Evolutionary conservation across 1,139 yeast species (phyloP).

Genomic region (Zygotorulaspora mrakii): DNA sequence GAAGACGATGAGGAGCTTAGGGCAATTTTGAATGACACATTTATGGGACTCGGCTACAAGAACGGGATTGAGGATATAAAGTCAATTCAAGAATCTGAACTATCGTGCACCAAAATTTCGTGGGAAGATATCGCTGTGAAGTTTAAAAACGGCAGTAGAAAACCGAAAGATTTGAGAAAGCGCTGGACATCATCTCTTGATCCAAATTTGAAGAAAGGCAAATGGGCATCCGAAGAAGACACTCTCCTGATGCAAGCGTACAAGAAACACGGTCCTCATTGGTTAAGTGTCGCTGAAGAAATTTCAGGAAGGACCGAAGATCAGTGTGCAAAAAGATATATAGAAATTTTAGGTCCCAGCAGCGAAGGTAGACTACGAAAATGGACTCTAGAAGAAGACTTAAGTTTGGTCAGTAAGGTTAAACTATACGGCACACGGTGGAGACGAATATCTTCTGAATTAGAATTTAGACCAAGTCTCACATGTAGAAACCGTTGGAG

Average conservation of each 20-base stretch:
- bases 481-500: conserved; percentile 94
- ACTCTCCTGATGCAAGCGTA: conserved; percentile 59
- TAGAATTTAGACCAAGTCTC: conserved; percentile 78
- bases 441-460: conserved; percentile 71
- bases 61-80: conserved; percentile 36
- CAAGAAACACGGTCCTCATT: conserved; percentile 66
- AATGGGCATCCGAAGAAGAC: conserved; percentile 89
- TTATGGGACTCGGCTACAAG: conserved; percentile 33
- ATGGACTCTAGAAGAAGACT: conserved; percentile 79
- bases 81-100: conserved; percentile 30
- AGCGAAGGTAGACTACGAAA: conserved; percentile 71
- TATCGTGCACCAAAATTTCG: conserved; percentile 31
- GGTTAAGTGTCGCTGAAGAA: conserved; percentile 78
- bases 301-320: conserved; percentile 88
- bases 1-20: conserved; percentile 56
- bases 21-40: conserved; percentile 39
- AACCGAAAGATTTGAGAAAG: conserved; percentile 66
- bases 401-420: conserved; percentile 60
- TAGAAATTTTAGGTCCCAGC: conserved; percentile 80
- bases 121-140: conserved; percentile 67
- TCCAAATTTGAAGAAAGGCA: conserved; percentile 76
- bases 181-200: conserved; percentile 79
- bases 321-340: conserved; percentile 89
- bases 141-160: conserved; percentile 43
- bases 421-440: conserved; percentile 82